Conservation (phyloP, 352 stramenopile genomes). For the Pilasporangium apinafurcum region DNA sequence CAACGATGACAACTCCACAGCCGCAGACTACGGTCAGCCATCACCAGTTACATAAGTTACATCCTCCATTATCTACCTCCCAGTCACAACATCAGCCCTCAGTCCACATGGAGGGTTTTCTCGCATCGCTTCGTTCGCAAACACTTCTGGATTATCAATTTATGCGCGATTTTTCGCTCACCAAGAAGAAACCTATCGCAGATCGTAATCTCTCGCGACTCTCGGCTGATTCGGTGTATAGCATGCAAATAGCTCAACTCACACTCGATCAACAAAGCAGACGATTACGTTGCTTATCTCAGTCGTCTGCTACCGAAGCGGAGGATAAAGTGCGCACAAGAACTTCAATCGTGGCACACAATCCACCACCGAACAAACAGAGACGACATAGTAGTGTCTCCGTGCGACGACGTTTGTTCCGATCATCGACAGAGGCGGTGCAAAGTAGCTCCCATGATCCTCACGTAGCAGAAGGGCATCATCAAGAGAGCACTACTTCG, state of each 20-base stretch:
- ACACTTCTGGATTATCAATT: constrained; percentile 44
- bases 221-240: constrained; percentile 32
- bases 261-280: constrained; percentile 22
- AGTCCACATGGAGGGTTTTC: constrained; percentile 9
- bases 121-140: constrained; percentile 23
- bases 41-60: neutral
- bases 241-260: constrained; percentile 33
- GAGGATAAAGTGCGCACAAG: no score
- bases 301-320: neutral
- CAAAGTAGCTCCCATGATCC: no score
- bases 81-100: constrained; percentile 6
- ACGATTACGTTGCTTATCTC: constrained; percentile 7
- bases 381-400: neutral
- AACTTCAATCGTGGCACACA: no score
- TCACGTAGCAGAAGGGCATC: no score
- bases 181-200: constrained; percentile 18
- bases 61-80: constrained; percentile 3
- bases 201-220: constrained; percentile 36
- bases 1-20: neutral
- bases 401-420: neutral
- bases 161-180: constrained; percentile 47
- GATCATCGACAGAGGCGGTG: no score
- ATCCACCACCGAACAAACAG: no score
- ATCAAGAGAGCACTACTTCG: neutral
- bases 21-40: no score